phyloP scores from a whole-genome alignment of 2,329 filamentous ascomycete genomes.

The Colletotrichum orchidophilum region DNA sequence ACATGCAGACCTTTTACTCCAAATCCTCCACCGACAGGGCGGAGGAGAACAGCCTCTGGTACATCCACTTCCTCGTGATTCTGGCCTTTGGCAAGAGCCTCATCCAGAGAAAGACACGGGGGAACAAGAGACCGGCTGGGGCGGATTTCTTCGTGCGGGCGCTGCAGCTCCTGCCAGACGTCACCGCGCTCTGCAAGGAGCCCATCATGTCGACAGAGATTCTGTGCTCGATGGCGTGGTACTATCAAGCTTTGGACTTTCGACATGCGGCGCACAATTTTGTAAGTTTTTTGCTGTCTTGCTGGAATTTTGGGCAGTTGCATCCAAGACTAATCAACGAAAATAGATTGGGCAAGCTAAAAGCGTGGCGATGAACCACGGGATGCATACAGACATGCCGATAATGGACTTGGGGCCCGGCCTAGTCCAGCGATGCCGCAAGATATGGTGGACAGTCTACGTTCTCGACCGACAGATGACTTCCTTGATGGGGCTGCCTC shows the following conservation, averaged over 20 bases:
- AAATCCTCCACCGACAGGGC: slow-evolving; percentile 31
- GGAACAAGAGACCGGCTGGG: slow-evolving; percentile 52
- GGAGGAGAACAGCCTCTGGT: slow-evolving; percentile 50
- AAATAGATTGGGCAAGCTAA: slow-evolving; percentile 59
- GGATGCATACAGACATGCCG: slow-evolving; percentile 63
- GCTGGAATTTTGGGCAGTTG: no score
- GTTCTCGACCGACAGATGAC: slow-evolving; percentile 64
- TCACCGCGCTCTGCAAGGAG: slow-evolving; percentile 50
- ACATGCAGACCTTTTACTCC: slow-evolving; percentile 42
- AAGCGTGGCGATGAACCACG: slow-evolving; percentile 58
- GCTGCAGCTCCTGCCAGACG: slow-evolving; percentile 53
- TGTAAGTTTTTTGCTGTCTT: slow-evolving; percentile 46
- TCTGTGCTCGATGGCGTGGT: slow-evolving; percentile 60
- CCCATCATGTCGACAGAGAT: slow-evolving; percentile 59
- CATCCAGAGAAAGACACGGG: slow-evolving; percentile 48
- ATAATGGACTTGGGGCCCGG: slow-evolving; percentile 49
- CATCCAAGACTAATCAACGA: neutral
- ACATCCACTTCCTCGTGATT: slow-evolving; percentile 62
- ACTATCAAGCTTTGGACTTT: slow-evolving; percentile 60
- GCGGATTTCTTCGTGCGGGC: slow-evolving; percentile 57
- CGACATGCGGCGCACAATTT: slow-evolving; percentile 55
- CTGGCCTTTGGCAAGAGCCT: slow-evolving; percentile 66
- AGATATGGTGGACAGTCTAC: slow-evolving; percentile 65
- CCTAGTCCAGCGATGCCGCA: slow-evolving; percentile 55
- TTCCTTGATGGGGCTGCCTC: slow-evolving; percentile 61